Base-by-base conservation (phyloP, 1,139 yeast genomes). In the Suhomyces wounanorum region DNA sequence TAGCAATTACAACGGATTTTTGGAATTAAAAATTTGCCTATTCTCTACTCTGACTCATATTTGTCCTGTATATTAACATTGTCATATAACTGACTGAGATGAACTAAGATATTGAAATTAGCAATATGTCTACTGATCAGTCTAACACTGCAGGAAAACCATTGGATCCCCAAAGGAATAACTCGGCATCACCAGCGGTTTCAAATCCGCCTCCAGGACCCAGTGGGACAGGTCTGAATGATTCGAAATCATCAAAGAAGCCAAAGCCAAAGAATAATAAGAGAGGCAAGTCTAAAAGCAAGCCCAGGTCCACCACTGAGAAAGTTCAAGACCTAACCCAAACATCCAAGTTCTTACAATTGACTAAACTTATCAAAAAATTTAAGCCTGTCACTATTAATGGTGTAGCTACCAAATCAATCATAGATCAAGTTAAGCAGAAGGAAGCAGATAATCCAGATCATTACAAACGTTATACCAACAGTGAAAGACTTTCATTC, bases 301-400 rank as follows among this genome's bases (percentile, higher is more conserved):
- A 49, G 42, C 5, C 46, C 17, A 48, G 49, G 30, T 25, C 38
- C 3, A 18, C 45, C 42, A 38, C 52, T 36, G 50, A 47, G 11
- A 37, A 49, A 31, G 33, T 47, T 44, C 31, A 47, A 47, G 33
- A 54, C 43, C 47, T 53, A 46, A 56, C 61, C 0, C 51, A 58
- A 18, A 36, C 49, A 14, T 53, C 55, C 33, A 55, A 53, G 45
- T 57, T 54, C 40, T 49, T 56, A 18, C 61, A 59, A 40, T 30
- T 58, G 8, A 59, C 66, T 30, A 71, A 72, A 54, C 59, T 73
- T 11, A 49, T 70, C 23, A 65, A 65, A 42, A 55, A 56, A 17
- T 65, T 57, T 51, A 60, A 57, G 30, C 76, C 76, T 3, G 61
- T 70, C 3, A 70, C 77, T 1, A 62, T 73, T 14, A 73, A 72